phyloP scores from a whole-genome alignment of 2,329 filamentous ascomycete genomes.

The Phialemoniopsis sp. region DNA sequence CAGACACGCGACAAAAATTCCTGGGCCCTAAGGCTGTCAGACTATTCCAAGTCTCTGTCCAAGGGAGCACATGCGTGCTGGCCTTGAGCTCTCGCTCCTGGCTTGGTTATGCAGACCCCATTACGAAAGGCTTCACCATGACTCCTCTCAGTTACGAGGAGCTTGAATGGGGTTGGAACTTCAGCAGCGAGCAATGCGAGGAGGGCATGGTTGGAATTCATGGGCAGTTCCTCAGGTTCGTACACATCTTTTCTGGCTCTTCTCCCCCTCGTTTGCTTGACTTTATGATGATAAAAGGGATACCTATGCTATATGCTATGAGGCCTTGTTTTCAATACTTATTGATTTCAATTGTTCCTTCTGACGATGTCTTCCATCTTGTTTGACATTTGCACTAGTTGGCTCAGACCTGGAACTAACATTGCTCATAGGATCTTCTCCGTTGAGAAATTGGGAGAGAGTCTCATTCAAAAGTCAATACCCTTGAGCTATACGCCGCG shows the following conservation, averaged over 20 bases:
- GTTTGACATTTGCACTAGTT: neutral
- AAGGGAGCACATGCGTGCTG: slow-evolving; percentile 79
- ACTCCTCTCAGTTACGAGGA: slow-evolving; percentile 86
- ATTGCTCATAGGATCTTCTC: slow-evolving; percentile 69
- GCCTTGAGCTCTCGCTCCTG: slow-evolving; percentile 92
- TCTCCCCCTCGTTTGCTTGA: slow-evolving; percentile 22
- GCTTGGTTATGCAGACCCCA: slow-evolving; percentile 88
- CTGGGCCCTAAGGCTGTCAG: slow-evolving; percentile 86
- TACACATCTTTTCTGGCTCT: slow-evolving; percentile 9
- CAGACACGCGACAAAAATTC: slow-evolving; percentile 92
- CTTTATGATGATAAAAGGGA: slow-evolving; percentile 61
- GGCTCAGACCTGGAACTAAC: slow-evolving; percentile 22
- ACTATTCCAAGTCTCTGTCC: slow-evolving; percentile 85
- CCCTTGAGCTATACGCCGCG: slow-evolving; percentile 87
- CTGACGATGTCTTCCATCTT: slow-evolving; percentile 52
- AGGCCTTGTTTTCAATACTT: slow-evolving; percentile 50
- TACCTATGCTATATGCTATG: slow-evolving; percentile 53
- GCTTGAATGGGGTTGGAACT: slow-evolving; percentile 93
- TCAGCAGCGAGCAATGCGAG: slow-evolving; percentile 89
- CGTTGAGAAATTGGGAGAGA: slow-evolving; percentile 80
- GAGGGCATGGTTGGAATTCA: slow-evolving; percentile 94
- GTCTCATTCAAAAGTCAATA: slow-evolving; percentile 81
- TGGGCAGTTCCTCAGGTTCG: slow-evolving; percentile 79
- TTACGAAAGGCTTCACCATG: slow-evolving; percentile 84
- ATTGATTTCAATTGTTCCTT: slow-evolving; percentile 93